Evolutionary conservation across 1,284 basidiomycete genomes (phyloP), one percentile per base, ranked within the genome.

Genomic region (Phellopilus nigrolimitatus): DNA sequence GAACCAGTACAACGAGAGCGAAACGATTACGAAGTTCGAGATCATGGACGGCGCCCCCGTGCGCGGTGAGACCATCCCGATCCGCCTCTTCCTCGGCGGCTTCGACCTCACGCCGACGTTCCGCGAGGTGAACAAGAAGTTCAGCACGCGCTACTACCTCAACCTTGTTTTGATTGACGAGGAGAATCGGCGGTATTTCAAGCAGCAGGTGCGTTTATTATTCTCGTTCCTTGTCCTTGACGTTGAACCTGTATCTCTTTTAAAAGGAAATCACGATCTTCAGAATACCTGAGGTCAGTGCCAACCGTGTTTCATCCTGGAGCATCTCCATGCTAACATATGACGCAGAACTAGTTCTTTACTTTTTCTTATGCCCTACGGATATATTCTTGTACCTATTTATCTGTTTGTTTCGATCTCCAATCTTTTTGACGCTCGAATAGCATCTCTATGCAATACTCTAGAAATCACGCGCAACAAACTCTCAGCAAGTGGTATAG

Each of bases 11-110:
- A 99, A 98, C 67, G 95, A 99, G 69, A 93, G 88, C 59, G 95
- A 99, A 66, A 99, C 95, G 3, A 99, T 99, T 62, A 98, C 97
- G 24, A 99, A 99, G 69, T 98, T 97, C 64, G 95, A 98, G 70
- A 98, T 99, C 62, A 97, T 98, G 95, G 94, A 97, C 66, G 94
- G 93, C 6, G 91, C 93, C 3, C 93, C 93, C 1, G 93, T 97
- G 15, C 79, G 94, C 71, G 91, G 91, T 84, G 95, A 99, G 72
- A 98, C 94, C 2, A 98, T 99, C 59, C 97, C 97, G 0, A 99
- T 99, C 59, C 86, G 95, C 42, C 76, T 99, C 21, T 99, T 98
- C 80, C 79, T 99, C 3, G 97, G 95, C 49, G 97, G 97, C 1
- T 99, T 99, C 65, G 95, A 99, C 68, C 75, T 99, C 44, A 99